These are phyloP conservation scores for Cladosporium sp. DNA, from an alignment of 2,329 filamentous ascomycete genomes.

Conservation along the genomic window DNA sequence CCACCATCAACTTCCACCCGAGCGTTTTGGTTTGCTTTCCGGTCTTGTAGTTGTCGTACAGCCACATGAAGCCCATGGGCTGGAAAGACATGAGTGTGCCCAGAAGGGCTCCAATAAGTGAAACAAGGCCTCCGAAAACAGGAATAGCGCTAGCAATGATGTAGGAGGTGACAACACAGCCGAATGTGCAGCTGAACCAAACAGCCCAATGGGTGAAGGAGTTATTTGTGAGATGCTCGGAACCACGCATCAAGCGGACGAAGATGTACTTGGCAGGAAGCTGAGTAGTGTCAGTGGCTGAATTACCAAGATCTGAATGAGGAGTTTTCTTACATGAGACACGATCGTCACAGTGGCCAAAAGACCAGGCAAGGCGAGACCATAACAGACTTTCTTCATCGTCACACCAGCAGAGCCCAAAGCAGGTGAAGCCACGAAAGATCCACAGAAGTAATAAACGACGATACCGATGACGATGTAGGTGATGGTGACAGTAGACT, in stretches of 20 bases:
- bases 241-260: slow-evolving; percentile 24
- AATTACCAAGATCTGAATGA: not conserved
- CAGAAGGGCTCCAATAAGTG: slow-evolving; percentile 45
- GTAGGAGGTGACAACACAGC: slow-evolving; percentile 21
- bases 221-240: slow-evolving; percentile 21
- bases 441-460: slow-evolving; percentile 46
- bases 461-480: slow-evolving; percentile 38
- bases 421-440: slow-evolving; percentile 44
- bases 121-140: slow-evolving; percentile 46
- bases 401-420: slow-evolving; percentile 41
- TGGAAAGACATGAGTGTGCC: slow-evolving; percentile 48
- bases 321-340: slow-evolving; percentile 8
- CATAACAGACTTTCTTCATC: slow-evolving; percentile 45
- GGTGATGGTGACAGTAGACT: slow-evolving; percentile 20
- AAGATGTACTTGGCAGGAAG: slow-evolving; percentile 27
- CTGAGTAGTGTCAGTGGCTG: not conserved
- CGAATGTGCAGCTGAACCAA: slow-evolving; percentile 14
- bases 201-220: slow-evolving; percentile 16
- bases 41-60: slow-evolving; percentile 12
- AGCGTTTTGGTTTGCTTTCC: slow-evolving; percentile 6
- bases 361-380: slow-evolving; percentile 28
- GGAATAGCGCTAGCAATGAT: slow-evolving; percentile 42
- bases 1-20: slow-evolving; percentile 34
- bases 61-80: slow-evolving; percentile 35
- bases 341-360: slow-evolving; percentile 25